Percentiles rank a stretch among this genome's conserved stretches.
Conservation (phyloP, 2,329 filamentous ascomycete species). For the Claviceps sp. region DNA sequence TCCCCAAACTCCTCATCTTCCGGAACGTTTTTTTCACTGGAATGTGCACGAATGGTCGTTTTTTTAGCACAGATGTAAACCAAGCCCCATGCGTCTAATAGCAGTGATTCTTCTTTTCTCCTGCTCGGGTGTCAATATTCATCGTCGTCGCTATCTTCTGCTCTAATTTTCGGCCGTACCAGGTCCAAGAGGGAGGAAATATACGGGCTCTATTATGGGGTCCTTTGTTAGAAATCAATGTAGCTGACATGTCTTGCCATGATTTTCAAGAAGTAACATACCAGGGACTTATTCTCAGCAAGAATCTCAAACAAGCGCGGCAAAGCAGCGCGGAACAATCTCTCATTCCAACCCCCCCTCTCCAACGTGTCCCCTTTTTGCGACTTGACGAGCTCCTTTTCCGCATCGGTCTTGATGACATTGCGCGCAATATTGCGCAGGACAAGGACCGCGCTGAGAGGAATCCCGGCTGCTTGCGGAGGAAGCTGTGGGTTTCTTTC, state of each 20-base stretch:
- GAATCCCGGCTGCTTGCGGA: slow-evolving; percentile 59
- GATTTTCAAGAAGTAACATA: slow-evolving; percentile 20
- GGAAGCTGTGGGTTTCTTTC: slow-evolving; percentile 44
- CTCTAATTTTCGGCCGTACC: slow-evolving; percentile 16
- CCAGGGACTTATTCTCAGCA: slow-evolving; percentile 52
- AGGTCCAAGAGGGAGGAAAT: slow-evolving; percentile 27
- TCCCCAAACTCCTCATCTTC: background rate
- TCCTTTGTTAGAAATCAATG: background rate
- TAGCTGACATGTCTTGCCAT: background rate
- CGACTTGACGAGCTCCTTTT: slow-evolving; percentile 38
- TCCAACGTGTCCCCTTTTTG: slow-evolving; percentile 30
- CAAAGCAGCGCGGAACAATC: slow-evolving; percentile 52
- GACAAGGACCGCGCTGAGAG: slow-evolving; percentile 65
- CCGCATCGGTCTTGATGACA: slow-evolving; percentile 45
- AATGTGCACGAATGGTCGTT: background rate
- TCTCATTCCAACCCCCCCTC: slow-evolving; percentile 50
- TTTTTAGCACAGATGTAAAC: background rate
- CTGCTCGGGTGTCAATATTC: background rate
- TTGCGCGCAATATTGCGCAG: slow-evolving; percentile 66
- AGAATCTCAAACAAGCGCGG: slow-evolving; percentile 55
- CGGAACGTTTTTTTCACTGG: too few species aligned
- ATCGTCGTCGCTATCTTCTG: slow-evolving; percentile 13
- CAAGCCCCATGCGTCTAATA: background rate
- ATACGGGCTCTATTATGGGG: slow-evolving; percentile 22
- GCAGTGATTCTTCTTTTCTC: background rate